Base-by-base conservation (phyloP, 73 alveolate genomes). In the Effrenium voratum region DNA sequence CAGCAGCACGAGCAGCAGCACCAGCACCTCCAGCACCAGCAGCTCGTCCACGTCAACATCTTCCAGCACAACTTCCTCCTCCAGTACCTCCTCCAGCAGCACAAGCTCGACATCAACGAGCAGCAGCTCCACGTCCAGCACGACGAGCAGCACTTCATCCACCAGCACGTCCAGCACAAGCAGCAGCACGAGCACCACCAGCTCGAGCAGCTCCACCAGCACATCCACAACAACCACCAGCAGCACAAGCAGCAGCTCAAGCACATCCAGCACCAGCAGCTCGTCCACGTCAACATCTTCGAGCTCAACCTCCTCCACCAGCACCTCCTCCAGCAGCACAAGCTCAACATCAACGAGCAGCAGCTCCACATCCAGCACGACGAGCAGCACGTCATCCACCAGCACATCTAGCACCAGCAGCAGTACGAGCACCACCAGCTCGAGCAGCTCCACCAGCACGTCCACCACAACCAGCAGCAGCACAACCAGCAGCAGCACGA, bases 351-450 rank as follows among this genome's bases (percentile, higher is more conserved):
- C 82, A 34, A n/a, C 82, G 19, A 72, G 82, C 30, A n/a, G 34
- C 22, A 59, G 34, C 34, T 28, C 34, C 77, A 0, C 19, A 26
- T 6, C 30, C 34, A 59, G 66, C 13, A 40, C 88, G 13, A 36
- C 88, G 16, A 41, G 32, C 73, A 36, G 36, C 76, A 63, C 8
- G 43, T 30, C 40, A 32, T n/a, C 82, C 10, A 77, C 88, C 6
- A 85, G 93, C 34, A 60, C 94, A 8, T 86, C 94, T 0, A 41
- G 83, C 34, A 60, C 94, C 60, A 85, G 93, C 49, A 57, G 60
- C 81, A 57, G 80, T 28, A 15, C 81, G 5, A 85, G 43, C 30
- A 34, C 79, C 5, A 40, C 93, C 13, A 36, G 63, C 80, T 85
- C 93, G 19, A 57, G 63, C 32, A 55, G 81, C 44, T 52, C 80